Evolutionary conservation across 306 rosid species (phyloP), one percentile per base, ranked within the genome.

Genomic region (Astragalus membranaceus): DNA sequence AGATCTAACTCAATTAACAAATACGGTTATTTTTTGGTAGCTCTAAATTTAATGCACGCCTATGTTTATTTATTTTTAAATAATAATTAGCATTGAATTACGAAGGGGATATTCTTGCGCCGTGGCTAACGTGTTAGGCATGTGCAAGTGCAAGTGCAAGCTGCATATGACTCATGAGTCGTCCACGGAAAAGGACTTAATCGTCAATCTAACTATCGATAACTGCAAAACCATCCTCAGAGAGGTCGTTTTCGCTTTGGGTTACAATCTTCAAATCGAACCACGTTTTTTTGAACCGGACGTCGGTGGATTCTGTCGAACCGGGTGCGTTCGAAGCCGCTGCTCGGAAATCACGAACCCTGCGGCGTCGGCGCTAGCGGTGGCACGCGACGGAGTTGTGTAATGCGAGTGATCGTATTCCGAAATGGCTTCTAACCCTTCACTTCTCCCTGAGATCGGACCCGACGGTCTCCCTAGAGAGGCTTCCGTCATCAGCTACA

Each of bases 381-480:
- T 59, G 41, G 59, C 30, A 35, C 58, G 9, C 54, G 63, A 29
- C 54, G 63, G 61, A 35, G 61, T 23, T 17, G 11, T 35, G 39
- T 44, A 42, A 48, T 32, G 57, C 63, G 9, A 53, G 15, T 56
- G 63, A 23, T 68, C 71, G 16, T 50, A 55, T 43, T 74, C 54
- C 14, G 12, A 56, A 82, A 93, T 93, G 98, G 84, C 87, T 75
- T 85, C 84, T 37, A 72, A 83, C 70, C 94, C 85, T 39, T 77
- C 80, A 14, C 86, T 90, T 72, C 66, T 15, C 50, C 90, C 94
- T 7, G 96, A 84, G 87, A 88, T 94, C 84, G 98, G 97, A 33
- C 95, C 95, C 36, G 98, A 94, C 36, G 97, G 98, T 61, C 88
- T 90, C 75, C 67, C 95, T 39, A 80, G 85, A 52, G 97, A 90